These are phyloP conservation scores for Coemansia aciculifera DNA, from an alignment of 192 early-diverging fungal species.

Conservation along the genomic window DNA sequence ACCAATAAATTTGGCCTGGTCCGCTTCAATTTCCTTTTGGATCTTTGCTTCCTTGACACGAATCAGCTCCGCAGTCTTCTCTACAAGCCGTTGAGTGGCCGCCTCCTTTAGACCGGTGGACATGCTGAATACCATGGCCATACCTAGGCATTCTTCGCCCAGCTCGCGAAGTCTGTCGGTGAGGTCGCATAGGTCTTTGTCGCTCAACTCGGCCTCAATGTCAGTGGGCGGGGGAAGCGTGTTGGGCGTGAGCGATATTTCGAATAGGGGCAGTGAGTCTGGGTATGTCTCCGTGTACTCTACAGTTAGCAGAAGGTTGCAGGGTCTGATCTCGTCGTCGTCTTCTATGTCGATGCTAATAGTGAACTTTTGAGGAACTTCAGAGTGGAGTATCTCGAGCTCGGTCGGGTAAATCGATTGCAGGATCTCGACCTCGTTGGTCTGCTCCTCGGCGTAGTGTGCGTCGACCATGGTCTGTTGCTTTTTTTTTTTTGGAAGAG, in stretches of 20 bases:
- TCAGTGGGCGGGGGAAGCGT: slow-evolving; percentile 34
- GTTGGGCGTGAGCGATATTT: slow-evolving; percentile 54
- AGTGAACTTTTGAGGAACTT: slow-evolving; percentile 57
- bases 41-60: slow-evolving; percentile 55
- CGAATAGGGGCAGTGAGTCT: slow-evolving; percentile 66
- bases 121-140: slow-evolving; percentile 92
- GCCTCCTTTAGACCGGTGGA: slow-evolving; percentile 73
- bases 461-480: slow-evolving; percentile 27
- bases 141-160: slow-evolving; percentile 75
- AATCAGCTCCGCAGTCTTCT: slow-evolving; percentile 57
- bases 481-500: neutral
- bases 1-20: slow-evolving; percentile 74
- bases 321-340: slow-evolving; percentile 59
- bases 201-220: slow-evolving; percentile 52
- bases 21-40: slow-evolving; percentile 68
- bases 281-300: slow-evolving; percentile 76
- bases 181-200: slow-evolving; percentile 35
- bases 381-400: slow-evolving; percentile 59
- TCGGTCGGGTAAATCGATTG: slow-evolving; percentile 82
- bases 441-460: slow-evolving; percentile 79
- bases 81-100: slow-evolving; percentile 61
- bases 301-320: slow-evolving; percentile 57
- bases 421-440: slow-evolving; percentile 76
- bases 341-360: slow-evolving; percentile 65
- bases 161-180: slow-evolving; percentile 30